Conservation (phyloP, 2,329 filamentous ascomycete genomes). For the Penicillium sp. region DNA sequence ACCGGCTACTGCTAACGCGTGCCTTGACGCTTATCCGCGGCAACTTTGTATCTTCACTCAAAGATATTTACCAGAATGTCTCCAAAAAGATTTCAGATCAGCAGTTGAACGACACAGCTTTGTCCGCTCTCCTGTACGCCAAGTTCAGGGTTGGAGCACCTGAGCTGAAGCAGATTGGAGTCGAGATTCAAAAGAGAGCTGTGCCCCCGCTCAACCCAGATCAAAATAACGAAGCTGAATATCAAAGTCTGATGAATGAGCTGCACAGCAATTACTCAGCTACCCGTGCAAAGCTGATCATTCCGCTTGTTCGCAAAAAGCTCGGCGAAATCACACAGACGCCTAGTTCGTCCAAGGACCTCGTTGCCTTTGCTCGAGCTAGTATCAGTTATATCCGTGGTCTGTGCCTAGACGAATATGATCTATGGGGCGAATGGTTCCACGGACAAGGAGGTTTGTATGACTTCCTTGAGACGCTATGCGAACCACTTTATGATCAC, state of each 20-base stretch:
- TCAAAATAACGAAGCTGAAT: constrained; percentile 60
- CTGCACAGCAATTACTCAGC: constrained; percentile 64
- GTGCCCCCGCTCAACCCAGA: constrained; percentile 60
- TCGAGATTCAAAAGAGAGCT: constrained; percentile 67
- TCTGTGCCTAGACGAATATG: constrained; percentile 66
- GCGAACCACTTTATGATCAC: constrained; percentile 67
- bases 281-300: constrained; percentile 57
- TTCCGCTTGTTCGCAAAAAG: constrained; percentile 64
- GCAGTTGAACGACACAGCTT: constrained; percentile 69
- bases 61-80: constrained; percentile 62
- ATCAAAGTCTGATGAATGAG: constrained; percentile 65
- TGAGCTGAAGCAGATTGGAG: constrained; percentile 64
- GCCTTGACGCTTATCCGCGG: constrained; percentile 66
- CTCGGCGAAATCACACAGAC: constrained; percentile 55
- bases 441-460: constrained; percentile 62
- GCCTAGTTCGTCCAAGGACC: constrained; percentile 61
- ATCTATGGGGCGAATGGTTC: constrained; percentile 67
- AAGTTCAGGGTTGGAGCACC: constrained; percentile 68
- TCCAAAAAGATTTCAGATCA: constrained; percentile 63
- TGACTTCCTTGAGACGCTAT: constrained; percentile 66
- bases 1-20: constrained; percentile 74
- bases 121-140: constrained; percentile 69
- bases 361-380: constrained; percentile 64
- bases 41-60: constrained; percentile 63
- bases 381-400: constrained; percentile 66